Conservation (phyloP, 2,329 filamentous ascomycete species). For the Apiospora saccharicola region DNA sequence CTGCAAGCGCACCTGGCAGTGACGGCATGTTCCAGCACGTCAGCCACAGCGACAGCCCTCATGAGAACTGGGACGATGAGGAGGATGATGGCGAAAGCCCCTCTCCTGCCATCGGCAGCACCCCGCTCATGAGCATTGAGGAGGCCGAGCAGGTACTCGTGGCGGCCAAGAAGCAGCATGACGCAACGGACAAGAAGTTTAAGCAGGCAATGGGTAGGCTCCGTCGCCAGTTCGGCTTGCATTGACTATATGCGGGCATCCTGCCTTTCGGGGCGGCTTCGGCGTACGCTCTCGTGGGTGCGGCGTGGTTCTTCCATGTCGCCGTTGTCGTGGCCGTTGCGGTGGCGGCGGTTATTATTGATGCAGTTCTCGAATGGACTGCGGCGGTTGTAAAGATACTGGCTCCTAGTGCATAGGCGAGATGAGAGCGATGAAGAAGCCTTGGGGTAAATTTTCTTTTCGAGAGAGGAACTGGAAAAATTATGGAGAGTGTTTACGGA, state of each 20-base stretch:
- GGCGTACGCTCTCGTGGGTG: constrained; percentile 2
- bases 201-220: constrained; percentile 41
- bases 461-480: not conserved
- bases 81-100: constrained; percentile 32
- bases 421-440: not conserved
- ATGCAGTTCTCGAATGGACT: constrained; percentile 21
- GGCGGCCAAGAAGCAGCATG: constrained; percentile 43
- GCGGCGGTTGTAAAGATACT: not conserved
- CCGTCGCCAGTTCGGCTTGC: constrained; percentile 34
- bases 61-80: constrained; percentile 43
- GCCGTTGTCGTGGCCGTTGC: constrained; percentile 7
- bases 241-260: constrained; percentile 28
- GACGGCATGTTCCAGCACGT: constrained; percentile 25
- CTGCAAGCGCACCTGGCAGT: constrained; percentile 30
- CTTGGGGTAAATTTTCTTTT: not conserved
- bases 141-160: constrained; percentile 66
- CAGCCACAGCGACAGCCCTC: constrained; percentile 32
- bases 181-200: constrained; percentile 44
- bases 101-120: constrained; percentile 51
- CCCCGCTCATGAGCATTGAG: constrained; percentile 66
- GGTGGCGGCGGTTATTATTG: constrained; percentile 19
- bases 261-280: constrained; percentile 13
- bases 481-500: not conserved
- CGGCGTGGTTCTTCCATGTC: constrained; percentile 21
- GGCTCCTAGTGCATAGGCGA: not conserved